Evolutionary conservation across 2,329 filamentous ascomycete species (phyloP), one percentile per base, ranked within the genome.

Genomic region (Alternaria infectoria): DNA sequence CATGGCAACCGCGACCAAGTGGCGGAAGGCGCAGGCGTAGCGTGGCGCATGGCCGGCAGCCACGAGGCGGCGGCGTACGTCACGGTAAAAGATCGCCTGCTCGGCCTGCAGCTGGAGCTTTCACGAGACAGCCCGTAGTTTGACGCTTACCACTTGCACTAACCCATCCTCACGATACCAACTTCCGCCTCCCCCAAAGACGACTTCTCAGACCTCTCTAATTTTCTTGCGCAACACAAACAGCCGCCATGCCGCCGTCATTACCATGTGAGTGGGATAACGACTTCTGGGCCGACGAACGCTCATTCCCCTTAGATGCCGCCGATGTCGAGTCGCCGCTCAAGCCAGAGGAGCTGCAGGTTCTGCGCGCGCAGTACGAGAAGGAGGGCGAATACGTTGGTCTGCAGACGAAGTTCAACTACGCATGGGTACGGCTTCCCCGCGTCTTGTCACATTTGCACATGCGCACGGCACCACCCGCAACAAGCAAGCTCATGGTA

Each of bases 401-500:
- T 64, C 88, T 99, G 44, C 96, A 99, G 82, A 99, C 96, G 66
- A 98, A 98, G 80, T 99, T 99, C 88, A 99, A 99, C 89, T 98
- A 95, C 81, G 95, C 96, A 78, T 99, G 96, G 96, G 93, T 97
- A 88, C 61, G 85, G 72, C 44, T 59, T 59, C 59, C 57, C 28
- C 59, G 54, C 46, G 32, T 28, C 28, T 36, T 12, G 51, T 28
- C 28, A 44, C 36, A 36, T 54, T 40, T 40, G 46, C 19, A 25
- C 45, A 25, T 23, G 46, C 43, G 58, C 60, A 50, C 50, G 21
- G 25, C 36, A 28, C n/a, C 57, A 40, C 40, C 51, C 28, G 28
- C 61, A 54, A 59, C 56, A 50, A 46, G 5, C 45, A 52, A 56
- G 36, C 61, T 63, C 57, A 63, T 52, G 51, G 46, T 43, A 45